phyloP scores from a whole-genome alignment of 1,284 basidiomycete species.

The Mycosarcoma mackinlayi region DNA sequence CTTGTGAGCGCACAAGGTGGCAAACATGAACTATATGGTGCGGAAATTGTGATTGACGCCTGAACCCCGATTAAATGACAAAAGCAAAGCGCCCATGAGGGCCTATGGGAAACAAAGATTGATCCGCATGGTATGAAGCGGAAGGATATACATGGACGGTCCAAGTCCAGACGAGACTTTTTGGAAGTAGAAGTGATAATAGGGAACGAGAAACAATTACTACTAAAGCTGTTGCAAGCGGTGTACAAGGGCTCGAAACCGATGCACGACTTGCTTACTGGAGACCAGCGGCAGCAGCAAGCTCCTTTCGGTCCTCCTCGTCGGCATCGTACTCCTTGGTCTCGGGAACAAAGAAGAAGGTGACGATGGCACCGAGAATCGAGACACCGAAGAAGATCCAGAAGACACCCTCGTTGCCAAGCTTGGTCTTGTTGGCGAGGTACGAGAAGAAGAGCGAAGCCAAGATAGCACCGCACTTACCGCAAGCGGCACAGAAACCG shows the following conservation, averaged over 20 bases:
- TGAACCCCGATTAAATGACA: slow-evolving; percentile 22
- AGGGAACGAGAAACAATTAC: background rate
- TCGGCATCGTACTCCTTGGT: slow-evolving; percentile 63
- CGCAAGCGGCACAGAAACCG: slow-evolving; percentile 71
- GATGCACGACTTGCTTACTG: slow-evolving; percentile 16
- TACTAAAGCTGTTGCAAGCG: background rate
- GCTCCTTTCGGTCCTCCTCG: slow-evolving; percentile 59
- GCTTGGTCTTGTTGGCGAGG: slow-evolving; percentile 37
- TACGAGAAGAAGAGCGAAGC: slow-evolving; percentile 68
- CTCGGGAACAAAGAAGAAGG: slow-evolving; percentile 56
- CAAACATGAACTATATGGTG: slow-evolving; percentile 90
- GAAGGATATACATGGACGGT: slow-evolving; percentile 31
- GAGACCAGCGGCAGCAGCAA: slow-evolving; percentile 49
- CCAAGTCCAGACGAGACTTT: slow-evolving; percentile 10
- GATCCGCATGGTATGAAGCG: slow-evolving; percentile 11
- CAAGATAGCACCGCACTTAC: slow-evolving; percentile 72
- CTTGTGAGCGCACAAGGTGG: slow-evolving; percentile 79
- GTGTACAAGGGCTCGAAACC: background rate
- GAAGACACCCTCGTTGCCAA: slow-evolving; percentile 57
- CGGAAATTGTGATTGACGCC: slow-evolving; percentile 6
- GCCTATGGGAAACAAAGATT: slow-evolving; percentile 3
- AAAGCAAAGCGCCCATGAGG: background rate
- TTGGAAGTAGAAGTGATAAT: background rate
- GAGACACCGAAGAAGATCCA: slow-evolving; percentile 66
- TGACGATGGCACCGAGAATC: slow-evolving; percentile 53